phyloP scores from a whole-genome alignment of 495 filamentous ascomycete genomes.

The Lasiosphaeriaceae sp. region DNA sequence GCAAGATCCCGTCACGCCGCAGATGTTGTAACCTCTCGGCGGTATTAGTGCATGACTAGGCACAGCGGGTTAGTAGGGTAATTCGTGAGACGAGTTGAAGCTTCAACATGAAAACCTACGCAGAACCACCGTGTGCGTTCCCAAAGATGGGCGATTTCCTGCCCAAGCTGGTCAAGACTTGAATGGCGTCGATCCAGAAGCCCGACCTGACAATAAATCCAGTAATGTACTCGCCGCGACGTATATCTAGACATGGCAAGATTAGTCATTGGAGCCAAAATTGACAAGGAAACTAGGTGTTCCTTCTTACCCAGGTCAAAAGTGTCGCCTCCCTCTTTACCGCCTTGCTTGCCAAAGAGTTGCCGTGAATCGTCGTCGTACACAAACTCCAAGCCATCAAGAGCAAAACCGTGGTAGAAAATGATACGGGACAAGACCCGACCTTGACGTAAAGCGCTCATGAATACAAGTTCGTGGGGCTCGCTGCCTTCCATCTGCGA shows the following conservation, averaged over 20 bases:
- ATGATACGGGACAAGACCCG: constrained; percentile 72
- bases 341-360: constrained; percentile 82
- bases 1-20: constrained; percentile 79
- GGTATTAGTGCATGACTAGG: constrained; percentile 82
- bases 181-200: constrained; percentile 83
- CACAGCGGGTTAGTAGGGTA: constrained; percentile 10
- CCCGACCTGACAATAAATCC: constrained; percentile 84
- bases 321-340: constrained; percentile 67
- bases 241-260: constrained; percentile 56
- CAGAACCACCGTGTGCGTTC: constrained; percentile 73
- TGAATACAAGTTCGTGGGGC: constrained; percentile 70
- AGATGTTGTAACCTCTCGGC: constrained; percentile 84
- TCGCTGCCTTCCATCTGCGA: constrained; percentile 69
- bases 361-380: constrained; percentile 88
- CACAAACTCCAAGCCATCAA: constrained; percentile 88
- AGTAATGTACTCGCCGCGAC: constrained; percentile 78
- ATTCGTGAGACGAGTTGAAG: not conserved
- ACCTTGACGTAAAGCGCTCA: constrained; percentile 61
- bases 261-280: not conserved
- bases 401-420: constrained; percentile 70
- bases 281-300: not conserved
- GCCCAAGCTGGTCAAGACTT: constrained; percentile 84
- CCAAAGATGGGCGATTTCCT: constrained; percentile 83
- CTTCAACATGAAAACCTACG: constrained; percentile 48
- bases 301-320: constrained; percentile 67